These are phyloP conservation scores for Juncus inflexus DNA, from an alignment of 176 grass and related monocot genomes.

Conservation along the genomic window DNA sequence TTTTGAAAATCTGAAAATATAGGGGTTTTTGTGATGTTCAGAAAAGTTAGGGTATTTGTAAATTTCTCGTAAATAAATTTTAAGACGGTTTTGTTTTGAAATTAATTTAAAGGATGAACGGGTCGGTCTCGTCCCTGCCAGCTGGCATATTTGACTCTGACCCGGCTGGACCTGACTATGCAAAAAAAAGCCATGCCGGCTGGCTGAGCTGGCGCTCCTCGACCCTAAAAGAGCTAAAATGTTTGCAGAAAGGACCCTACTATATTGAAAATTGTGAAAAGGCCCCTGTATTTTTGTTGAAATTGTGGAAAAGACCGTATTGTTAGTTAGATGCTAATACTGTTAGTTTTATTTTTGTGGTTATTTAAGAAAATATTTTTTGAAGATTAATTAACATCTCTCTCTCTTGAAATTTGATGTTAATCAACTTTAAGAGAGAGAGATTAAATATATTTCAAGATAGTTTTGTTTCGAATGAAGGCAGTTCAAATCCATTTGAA, in stretches of 20 bases:
- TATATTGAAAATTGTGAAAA: no score
- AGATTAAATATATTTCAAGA: constrained; percentile 36
- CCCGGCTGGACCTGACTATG: constrained; percentile 57
- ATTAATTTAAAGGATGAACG: constrained; percentile 36
- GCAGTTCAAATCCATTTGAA: no score
- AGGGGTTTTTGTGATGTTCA: no score
- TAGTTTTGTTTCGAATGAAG: background rate
- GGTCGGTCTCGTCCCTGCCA: constrained; percentile 36
- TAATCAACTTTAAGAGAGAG: constrained; percentile 13
- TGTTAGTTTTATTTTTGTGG: no score
- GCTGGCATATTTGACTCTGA: constrained; percentile 57
- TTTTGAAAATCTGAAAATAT: no score
- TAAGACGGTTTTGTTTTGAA: background rate
- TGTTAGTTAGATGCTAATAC: no score
- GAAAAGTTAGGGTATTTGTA: no score
- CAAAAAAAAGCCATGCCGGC: constrained; percentile 86
- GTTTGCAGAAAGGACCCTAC: background rate
- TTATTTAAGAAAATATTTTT: no score
- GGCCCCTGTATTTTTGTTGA: no score
- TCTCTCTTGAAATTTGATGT: no score
- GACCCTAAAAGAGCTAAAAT: constrained; percentile 96
- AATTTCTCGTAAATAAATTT: background rate
- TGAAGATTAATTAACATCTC: background rate
- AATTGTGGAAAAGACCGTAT: no score
- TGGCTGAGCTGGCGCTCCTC: constrained; percentile 62